Evolutionary conservation across 2,329 filamentous ascomycete genomes (phyloP), one percentile per base, ranked within the genome.

Genomic region (Juglanconis juglandina): DNA sequence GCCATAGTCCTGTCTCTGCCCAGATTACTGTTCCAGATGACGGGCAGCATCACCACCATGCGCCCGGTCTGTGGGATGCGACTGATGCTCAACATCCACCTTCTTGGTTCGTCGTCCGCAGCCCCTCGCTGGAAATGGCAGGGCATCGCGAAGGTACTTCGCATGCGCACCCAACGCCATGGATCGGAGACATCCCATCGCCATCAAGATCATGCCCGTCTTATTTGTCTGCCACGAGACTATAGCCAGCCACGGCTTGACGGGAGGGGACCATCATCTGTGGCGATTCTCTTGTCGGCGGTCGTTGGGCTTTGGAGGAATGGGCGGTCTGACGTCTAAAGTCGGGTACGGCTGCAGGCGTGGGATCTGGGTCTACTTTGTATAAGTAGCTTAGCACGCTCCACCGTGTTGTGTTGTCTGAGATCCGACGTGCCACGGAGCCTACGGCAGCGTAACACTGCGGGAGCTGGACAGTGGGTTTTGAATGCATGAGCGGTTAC

Each of bases 101-200:
- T 14, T 5, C 5, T 13, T 42, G 39, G 2, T 14, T 42, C 41
- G 8, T n/a, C 14, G 5, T 44, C 14, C 14, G 5, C 11, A 5
- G 2, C 17, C 17, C 46, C 24, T 48, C 46, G 24, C 24, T 24
- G 24, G 24, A 24, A 24, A 24, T 2, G 24, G 24, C 24, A 24
- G 24, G 24, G 24, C 24, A 24, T 24, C 24, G 24, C 24, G 24
- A 48, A 32, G 17, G 46, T 30, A 24, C 46, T 48, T 24, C 24
- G 24, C 24, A 24, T 24, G 24, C 24, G 24, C 24, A 2, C 24
- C 24, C 24, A 24, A 2, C 24, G 24, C 24, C n/a, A 14, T 14
- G 47, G 53, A 62, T 62, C 56, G 41, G 33, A 62, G 60, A 62
- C 57, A 60, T 54, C 9, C 5, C 57, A 44, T 51, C 60, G 30